Evolutionary conservation across 495 filamentous ascomycete species (phyloP).

Genomic region (Aspergillus sclerotioniger): DNA sequence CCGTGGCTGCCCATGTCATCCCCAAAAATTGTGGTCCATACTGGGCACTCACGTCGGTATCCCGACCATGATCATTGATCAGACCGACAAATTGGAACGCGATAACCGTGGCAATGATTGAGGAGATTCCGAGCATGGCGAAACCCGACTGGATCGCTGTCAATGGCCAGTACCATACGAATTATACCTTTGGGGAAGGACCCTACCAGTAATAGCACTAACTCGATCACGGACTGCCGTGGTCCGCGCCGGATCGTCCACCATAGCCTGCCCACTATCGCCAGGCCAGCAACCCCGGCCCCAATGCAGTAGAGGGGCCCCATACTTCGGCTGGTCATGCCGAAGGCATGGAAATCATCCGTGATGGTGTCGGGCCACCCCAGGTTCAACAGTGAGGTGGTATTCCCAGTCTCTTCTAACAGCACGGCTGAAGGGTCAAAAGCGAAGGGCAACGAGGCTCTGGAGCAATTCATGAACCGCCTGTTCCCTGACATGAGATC

Average conservation of each 20-base stretch:
- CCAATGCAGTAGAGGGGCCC: conserved; percentile 67
- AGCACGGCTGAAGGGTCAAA: conserved; percentile 62
- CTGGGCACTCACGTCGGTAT: conserved; percentile 50
- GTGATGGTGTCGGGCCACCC: conserved; percentile 63
- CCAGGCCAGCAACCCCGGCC: conserved; percentile 54
- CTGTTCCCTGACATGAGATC: conserved; percentile 45
- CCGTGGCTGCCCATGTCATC: conserved; percentile 60
- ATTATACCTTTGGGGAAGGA: neutral
- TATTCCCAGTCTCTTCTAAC: conserved; percentile 49
- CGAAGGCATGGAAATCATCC: conserved; percentile 53
- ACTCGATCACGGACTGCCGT: conserved; percentile 27
- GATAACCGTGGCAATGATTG: conserved; percentile 61
- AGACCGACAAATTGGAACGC: conserved; percentile 54
- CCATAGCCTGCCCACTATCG: conserved; percentile 43
- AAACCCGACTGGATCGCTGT: conserved; percentile 38
- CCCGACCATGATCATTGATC: conserved; percentile 57
- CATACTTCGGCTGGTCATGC: conserved; percentile 48
- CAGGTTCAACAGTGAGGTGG: conserved; percentile 54
- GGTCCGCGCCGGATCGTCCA: conserved; percentile 11
- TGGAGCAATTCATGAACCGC: conserved; percentile 62
- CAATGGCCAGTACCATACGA: neutral
- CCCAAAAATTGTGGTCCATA: conserved; percentile 56
- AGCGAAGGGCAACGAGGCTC: conserved; percentile 48
- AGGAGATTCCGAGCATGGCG: conserved; percentile 55
- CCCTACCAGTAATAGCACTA: conserved; percentile 35